Evolutionary conservation across 257 asterid genomes (phyloP), one percentile per base, ranked within the genome.

Genomic region (Voacanga thouarsii): DNA sequence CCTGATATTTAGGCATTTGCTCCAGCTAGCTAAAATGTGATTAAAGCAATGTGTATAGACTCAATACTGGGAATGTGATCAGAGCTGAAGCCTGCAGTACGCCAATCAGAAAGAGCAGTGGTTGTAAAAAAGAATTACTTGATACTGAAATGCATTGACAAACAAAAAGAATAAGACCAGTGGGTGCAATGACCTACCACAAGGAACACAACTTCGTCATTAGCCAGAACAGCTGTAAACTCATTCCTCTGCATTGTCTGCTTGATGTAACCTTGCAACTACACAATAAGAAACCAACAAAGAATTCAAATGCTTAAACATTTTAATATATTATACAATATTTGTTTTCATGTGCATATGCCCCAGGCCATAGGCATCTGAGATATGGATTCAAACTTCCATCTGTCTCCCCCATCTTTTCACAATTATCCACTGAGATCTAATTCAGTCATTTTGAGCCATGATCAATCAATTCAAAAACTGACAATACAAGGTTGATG

Each of bases 161-260:
- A 41, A 57, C 9, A 18, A 16, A 33, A 59, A 30, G 15, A 26
- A 77, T 10, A 72, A 73, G 39, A 9, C 61, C 12, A 49, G 26
- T 33, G 19, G 12, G 67, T 49, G 78, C 64, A 82, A 72, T 57
- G 71, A 70, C 84, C 24, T 85, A 91, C 98, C 96, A 89, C 71
- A 77, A 92, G 79, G 69, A 94, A 94, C 74, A 90, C 89, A 73
- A 94, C 89, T 89, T 92, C 98, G 72, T 90, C 84, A 50, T 94
- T 88, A 43, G 94, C 97, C 74, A 92, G 88, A 72, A 83, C 83
- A 59, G 89, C 90, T 59, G 90, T 87, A 41, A 89, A 79, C 73
- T 86, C 84, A 71, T 88, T 89, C 91, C 83, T 82, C 71, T 70
- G 55, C 87, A 92, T 85, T 60, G 81, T 87, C 61, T 84, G 89